Evolutionary conservation across 2,329 filamentous ascomycete genomes (phyloP).

Genomic region (Aciculosporium take): DNA sequence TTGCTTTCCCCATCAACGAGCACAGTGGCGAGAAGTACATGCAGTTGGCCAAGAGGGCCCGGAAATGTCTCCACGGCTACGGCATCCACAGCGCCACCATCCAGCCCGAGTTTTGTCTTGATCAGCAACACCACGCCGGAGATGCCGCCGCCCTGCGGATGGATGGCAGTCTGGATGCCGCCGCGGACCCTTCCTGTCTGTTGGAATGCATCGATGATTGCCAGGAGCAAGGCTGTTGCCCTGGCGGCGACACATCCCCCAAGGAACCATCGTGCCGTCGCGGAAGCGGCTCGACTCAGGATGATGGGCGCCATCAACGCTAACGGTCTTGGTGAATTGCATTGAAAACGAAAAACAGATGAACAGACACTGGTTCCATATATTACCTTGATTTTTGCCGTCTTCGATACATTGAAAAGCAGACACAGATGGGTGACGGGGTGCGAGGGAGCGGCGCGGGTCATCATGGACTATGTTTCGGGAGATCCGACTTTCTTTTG

Average conservation of each 20-base stretch:
- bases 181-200: slow-evolving; percentile 27
- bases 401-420: too few relatives aligned
- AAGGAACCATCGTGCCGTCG: slow-evolving; percentile 22
- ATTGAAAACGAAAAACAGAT: background rate
- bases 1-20: slow-evolving; percentile 77
- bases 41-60: slow-evolving; percentile 68
- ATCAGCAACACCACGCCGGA: slow-evolving; percentile 28
- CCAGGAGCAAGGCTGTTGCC: slow-evolving; percentile 19
- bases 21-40: slow-evolving; percentile 74
- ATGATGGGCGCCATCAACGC: slow-evolving; percentile 2
- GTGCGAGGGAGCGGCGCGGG: too few relatives aligned
- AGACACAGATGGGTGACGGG: too few relatives aligned
- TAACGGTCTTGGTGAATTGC: background rate
- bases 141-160: slow-evolving; percentile 21
- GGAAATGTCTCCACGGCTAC: slow-evolving; percentile 83
- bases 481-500: too few relatives aligned
- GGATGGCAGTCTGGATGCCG: slow-evolving; percentile 19
- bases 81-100: slow-evolving; percentile 97
- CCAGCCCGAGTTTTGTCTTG: slow-evolving; percentile 72
- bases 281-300: slow-evolving; percentile 20
- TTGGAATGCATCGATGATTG: slow-evolving; percentile 31
- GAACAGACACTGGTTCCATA: too few relatives aligned
- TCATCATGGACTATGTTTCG: too few relatives aligned
- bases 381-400: too few relatives aligned
- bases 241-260: slow-evolving; percentile 17